Conservation (phyloP, 2,329 filamentous ascomycete species). For the Diaporthe longicolla region DNA sequence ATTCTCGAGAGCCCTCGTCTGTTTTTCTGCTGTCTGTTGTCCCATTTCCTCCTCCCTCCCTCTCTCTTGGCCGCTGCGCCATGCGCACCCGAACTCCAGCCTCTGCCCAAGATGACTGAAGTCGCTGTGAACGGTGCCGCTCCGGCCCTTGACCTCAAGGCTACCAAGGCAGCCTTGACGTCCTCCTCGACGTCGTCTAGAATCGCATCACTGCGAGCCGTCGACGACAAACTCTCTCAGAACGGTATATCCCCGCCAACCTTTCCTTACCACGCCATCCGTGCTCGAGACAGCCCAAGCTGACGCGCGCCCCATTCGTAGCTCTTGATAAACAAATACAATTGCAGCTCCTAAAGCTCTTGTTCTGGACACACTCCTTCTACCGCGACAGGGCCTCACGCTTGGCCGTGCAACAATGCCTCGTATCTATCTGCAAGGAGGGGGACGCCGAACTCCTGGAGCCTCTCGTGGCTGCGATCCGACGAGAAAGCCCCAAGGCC, state of each 20-base stretch:
- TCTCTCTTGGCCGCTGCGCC: constrained; percentile 44
- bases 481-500: constrained; percentile 80
- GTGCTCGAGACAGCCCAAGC: constrained; percentile 26
- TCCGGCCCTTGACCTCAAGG: constrained; percentile 63
- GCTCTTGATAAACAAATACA: constrained; percentile 65
- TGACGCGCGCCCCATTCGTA: constrained; percentile 47
- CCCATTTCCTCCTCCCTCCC: constrained; percentile 15
- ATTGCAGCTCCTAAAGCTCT: constrained; percentile 73
- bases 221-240: constrained; percentile 70
- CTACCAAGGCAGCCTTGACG: constrained; percentile 65
- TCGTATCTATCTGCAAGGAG: constrained; percentile 74
- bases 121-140: constrained; percentile 58
- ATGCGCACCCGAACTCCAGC: constrained; percentile 56
- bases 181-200: constrained; percentile 74
- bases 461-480: constrained; percentile 76
- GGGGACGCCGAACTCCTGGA: constrained; percentile 71
- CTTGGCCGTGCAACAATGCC: constrained; percentile 84
- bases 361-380: constrained; percentile 89
- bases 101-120: constrained; percentile 63
- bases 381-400: constrained; percentile 91
- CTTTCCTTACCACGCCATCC: constrained; percentile 12
- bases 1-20: constrained; percentile 21
- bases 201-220: constrained; percentile 65
- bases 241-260: constrained; percentile 60
- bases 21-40: constrained; percentile 18